Evolutionary conservation across 2,329 filamentous ascomycete species (phyloP).

Genomic region (Dryadomyces quercus-mongolicae): DNA sequence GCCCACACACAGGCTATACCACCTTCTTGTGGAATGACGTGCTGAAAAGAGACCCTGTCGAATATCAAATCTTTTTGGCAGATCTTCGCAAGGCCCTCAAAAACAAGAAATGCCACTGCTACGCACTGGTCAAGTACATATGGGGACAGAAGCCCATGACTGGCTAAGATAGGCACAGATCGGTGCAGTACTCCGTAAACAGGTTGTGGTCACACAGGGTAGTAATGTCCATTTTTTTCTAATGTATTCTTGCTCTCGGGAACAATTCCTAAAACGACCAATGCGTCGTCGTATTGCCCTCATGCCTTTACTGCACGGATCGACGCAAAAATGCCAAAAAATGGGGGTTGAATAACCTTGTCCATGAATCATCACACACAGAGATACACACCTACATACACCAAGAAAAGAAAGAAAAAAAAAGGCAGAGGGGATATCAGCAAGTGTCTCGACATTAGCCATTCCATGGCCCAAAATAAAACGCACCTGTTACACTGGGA

Average conservation of each 20-base stretch:
- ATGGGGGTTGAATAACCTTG: too few relatives aligned
- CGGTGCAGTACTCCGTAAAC: too few relatives aligned
- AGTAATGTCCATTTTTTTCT: not conserved
- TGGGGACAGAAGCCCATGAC: not conserved
- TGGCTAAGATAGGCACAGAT: not conserved
- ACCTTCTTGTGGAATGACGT: not conserved
- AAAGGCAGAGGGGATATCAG: not conserved
- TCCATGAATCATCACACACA: too few relatives aligned
- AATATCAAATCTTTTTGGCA: not conserved
- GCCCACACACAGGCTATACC: not conserved
- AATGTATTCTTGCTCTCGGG: not conserved
- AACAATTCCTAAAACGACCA: too few relatives aligned
- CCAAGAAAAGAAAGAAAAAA: not conserved
- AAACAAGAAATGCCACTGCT: not conserved
- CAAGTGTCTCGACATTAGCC: not conserved
- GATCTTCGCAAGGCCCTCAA: not conserved
- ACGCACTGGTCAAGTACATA: not conserved
- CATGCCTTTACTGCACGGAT: too few relatives aligned
- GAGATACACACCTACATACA: not conserved
- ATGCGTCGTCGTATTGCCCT: too few relatives aligned
- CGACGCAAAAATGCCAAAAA: too few relatives aligned
- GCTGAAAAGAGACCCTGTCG: not conserved
- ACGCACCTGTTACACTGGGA: not conserved
- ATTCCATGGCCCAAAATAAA: not conserved
- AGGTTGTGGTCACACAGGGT: not conserved